Evolutionary conservation across 495 filamentous ascomycete genomes (phyloP), one percentile per base, ranked within the genome.

Genomic region (Penicillium daleae): DNA sequence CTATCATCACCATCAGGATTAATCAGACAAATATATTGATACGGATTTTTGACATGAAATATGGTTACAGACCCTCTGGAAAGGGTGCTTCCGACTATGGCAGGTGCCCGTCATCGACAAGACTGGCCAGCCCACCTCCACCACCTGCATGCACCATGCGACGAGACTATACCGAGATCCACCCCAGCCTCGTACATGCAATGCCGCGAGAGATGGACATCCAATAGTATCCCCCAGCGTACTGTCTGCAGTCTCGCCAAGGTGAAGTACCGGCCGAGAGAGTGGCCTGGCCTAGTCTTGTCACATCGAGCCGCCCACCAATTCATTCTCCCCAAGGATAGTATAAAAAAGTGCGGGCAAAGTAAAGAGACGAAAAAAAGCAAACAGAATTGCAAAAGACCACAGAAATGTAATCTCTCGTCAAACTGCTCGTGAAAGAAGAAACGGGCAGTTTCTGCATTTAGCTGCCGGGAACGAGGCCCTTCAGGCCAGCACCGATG

Each of bases 401-500:
- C 52, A 50, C 56, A 66, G n/a, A 33, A 56, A 12, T 35, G 37
- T 42, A 57, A 42, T 67, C 74, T 62, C 67, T 70, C 59, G 63
- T 73, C 71, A 75, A 76, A 71, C 74, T 71, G 61, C 65, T 77
- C 76, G 66, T 77, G 59, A 77, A 68, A 42, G 70, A 68, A 66
- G 54, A 68, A 51, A 31, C 37, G 48, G 53, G 31, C 64, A 66
- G 59, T 65, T 62, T 60, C 49, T 46, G 58, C 58, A 60, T 68
- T 75, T 80, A 82, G 77, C 75, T 80, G 65, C 81, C 80, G 33
- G 80, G 77, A 57, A 95, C 87, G 84, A 93, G 92, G 27, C 93
- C 93, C 81, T 95, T 96, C 78, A 97, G 87, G 61, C 92, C 92
- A 50, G 87, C 85, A 59, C 78, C 78, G 71, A 97, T 89, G 73